A percentile compares a stretch with the other conserved stretches of the same genome.
phyloP scores from a whole-genome alignment of 768 basidiomycete genomes.

The Tylopilus sp. region DNA sequence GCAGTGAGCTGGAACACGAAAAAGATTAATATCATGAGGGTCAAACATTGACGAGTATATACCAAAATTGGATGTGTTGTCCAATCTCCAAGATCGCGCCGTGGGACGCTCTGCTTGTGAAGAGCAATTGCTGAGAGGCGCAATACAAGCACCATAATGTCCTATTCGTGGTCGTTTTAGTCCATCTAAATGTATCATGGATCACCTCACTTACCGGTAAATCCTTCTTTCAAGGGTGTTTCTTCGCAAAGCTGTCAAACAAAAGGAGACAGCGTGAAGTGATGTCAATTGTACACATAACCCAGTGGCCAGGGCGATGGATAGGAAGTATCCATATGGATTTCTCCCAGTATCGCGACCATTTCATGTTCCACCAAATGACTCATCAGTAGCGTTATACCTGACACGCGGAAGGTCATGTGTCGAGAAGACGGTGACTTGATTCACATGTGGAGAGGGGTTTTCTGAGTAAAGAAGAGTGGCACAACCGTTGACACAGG shows the following conservation, averaged over 20 bases:
- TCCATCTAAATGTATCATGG: too few species aligned
- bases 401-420: conserved; percentile 2
- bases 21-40: too few species aligned
- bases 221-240: conserved; percentile 1
- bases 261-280: conserved; percentile 1
- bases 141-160: conserved; percentile 1
- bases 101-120: neutral
- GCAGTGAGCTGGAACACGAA: neutral
- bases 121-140: neutral
- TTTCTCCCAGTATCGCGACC: neutral
- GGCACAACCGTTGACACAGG: conserved; percentile 16
- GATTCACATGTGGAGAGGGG: neutral
- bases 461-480: neutral
- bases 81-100: conserved; percentile 3
- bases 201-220: neutral
- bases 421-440: conserved; percentile 1
- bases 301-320: conserved; percentile 35
- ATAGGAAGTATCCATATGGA: conserved; percentile 38
- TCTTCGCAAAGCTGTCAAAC: conserved; percentile 12
- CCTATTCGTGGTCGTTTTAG: too few species aligned
- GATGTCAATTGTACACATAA: conserved; percentile 22
- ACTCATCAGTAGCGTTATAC: neutral
- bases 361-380: conserved; percentile 18
- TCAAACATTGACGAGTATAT: neutral
- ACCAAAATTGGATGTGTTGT: neutral